Percentiles rank a stretch among this genome's conserved stretches.
phyloP scores from a whole-genome alignment of 192 early-diverging fungal species.

The Coemansia guatemalensis region DNA sequence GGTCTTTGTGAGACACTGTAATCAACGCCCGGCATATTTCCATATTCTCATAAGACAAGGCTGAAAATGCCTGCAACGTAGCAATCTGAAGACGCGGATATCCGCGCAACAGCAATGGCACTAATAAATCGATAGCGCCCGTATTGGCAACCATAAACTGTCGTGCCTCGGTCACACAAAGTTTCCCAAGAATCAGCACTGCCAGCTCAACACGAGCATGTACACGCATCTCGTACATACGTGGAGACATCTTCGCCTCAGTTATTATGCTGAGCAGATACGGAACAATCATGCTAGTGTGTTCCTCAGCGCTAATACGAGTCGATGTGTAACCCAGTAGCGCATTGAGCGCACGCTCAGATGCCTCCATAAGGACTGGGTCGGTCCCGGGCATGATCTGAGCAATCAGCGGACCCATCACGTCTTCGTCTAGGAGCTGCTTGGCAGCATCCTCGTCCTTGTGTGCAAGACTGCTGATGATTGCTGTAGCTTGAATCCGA shows the following conservation, averaged over 20 bases:
- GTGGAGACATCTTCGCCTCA: constrained; percentile 13
- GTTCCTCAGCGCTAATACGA: constrained; percentile 27
- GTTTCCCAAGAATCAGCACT: constrained; percentile 37
- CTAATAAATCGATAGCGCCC: constrained; percentile 36
- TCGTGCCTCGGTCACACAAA: constrained; percentile 44
- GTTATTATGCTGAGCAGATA: constrained; percentile 37
- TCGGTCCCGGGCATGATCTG: constrained; percentile 40
- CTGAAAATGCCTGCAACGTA: constrained; percentile 35
- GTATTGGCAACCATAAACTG: constrained; percentile 49
- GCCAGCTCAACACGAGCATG: constrained; percentile 49
- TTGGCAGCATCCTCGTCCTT: constrained; percentile 31
- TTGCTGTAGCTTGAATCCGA: constrained; percentile 43
- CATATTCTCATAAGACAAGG: constrained; percentile 48
- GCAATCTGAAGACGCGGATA: constrained; percentile 40
- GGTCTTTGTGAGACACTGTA: constrained; percentile 11
- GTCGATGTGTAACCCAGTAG: constrained; percentile 33
- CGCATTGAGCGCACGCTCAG: constrained; percentile 50
- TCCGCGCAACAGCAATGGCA: constrained; percentile 24
- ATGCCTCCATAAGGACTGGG: constrained; percentile 29
- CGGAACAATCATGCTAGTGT: constrained; percentile 21
- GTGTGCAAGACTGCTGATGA: constrained; percentile 48
- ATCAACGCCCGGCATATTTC: constrained; percentile 39
- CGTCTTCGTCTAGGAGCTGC: constrained; percentile 31
- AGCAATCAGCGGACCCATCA: constrained; percentile 29
- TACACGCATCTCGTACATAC: constrained; percentile 24